Evolutionary conservation across 345 rosid genomes (phyloP).

Genomic region (Citrus mangshanensis): DNA sequence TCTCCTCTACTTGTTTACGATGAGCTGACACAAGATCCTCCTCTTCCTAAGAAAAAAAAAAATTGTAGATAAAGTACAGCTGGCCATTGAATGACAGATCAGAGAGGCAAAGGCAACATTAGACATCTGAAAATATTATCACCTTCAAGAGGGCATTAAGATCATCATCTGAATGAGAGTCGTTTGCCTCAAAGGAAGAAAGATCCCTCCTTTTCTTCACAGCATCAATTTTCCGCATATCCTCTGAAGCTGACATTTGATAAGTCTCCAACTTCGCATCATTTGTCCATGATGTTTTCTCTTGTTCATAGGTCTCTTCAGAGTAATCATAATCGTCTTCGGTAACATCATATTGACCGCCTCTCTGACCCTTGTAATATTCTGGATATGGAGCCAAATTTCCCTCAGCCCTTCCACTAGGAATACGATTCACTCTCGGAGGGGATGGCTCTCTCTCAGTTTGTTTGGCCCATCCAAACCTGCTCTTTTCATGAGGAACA

Average conservation of each 20-base stretch:
- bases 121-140: background rate
- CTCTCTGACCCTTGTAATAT: slow-evolving; percentile 22
- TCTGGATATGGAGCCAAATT: slow-evolving; percentile 24
- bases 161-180: slow-evolving; percentile 41
- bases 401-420: slow-evolving; percentile 38
- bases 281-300: slow-evolving; percentile 20
- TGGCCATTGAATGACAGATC: background rate
- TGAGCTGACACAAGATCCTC: slow-evolving; percentile 62
- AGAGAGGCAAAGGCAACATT: background rate
- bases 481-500: slow-evolving; percentile 35
- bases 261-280: slow-evolving; percentile 21
- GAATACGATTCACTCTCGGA: slow-evolving; percentile 26
- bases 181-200: slow-evolving; percentile 13
- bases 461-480: slow-evolving; percentile 41
- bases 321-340: slow-evolving; percentile 28
- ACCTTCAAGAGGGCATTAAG: slow-evolving; percentile 50
- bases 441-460: slow-evolving; percentile 39
- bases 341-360: slow-evolving; percentile 16
- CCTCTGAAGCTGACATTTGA: slow-evolving; percentile 25
- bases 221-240: slow-evolving; percentile 17
- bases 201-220: slow-evolving; percentile 19
- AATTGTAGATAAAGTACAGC: slow-evolving; percentile 1
- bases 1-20: slow-evolving; percentile 53
- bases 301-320: slow-evolving; percentile 27
- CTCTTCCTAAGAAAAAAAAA: slow-evolving; percentile 42